Evolutionary conservation across 345 rosid species (phyloP).

Genomic region (Carallia brachiata): DNA sequence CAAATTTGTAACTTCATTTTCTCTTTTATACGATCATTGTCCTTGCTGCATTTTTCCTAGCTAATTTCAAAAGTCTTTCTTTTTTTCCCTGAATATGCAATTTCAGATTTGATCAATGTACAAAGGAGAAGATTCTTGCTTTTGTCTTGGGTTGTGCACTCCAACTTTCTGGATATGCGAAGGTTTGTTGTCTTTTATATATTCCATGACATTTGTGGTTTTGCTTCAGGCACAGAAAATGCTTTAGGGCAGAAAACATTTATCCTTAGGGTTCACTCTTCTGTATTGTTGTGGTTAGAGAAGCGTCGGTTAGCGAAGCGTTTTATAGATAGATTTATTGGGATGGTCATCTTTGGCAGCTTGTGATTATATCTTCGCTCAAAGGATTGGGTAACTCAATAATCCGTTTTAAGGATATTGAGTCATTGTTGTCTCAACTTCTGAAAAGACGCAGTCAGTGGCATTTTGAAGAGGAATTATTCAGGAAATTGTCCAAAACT

Average conservation of each 20-base stretch:
- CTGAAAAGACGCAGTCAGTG: slow-evolving; percentile 53
- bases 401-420: slow-evolving; percentile 52
- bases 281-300: background rate
- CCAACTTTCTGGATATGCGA: slow-evolving; percentile 61
- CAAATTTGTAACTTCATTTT: background rate
- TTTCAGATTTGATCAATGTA: slow-evolving; percentile 68
- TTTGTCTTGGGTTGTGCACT: slow-evolving; percentile 53
- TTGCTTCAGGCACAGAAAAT: background rate
- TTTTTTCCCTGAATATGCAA: background rate
- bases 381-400: slow-evolving; percentile 68
- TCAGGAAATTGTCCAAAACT: slow-evolving; percentile 46
- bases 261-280: background rate
- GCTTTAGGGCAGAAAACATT: background rate
- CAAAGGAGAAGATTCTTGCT: slow-evolving; percentile 60
- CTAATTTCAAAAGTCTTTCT: background rate
- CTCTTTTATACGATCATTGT: background rate
- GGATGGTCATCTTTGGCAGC: slow-evolving; percentile 49
- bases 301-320: background rate
- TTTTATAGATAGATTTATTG: background rate
- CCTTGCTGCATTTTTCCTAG: background rate
- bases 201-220: background rate
- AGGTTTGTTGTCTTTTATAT: slow-evolving; percentile 45
- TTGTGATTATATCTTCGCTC: slow-evolving; percentile 61
- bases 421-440: slow-evolving; percentile 54
- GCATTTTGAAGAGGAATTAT: slow-evolving; percentile 42